A percentile compares a stretch with the other conserved stretches of the same genome.
Evolutionary conservation across 2,329 filamentous ascomycete genomes (phyloP).

Genomic region (Orbilia javanica): DNA sequence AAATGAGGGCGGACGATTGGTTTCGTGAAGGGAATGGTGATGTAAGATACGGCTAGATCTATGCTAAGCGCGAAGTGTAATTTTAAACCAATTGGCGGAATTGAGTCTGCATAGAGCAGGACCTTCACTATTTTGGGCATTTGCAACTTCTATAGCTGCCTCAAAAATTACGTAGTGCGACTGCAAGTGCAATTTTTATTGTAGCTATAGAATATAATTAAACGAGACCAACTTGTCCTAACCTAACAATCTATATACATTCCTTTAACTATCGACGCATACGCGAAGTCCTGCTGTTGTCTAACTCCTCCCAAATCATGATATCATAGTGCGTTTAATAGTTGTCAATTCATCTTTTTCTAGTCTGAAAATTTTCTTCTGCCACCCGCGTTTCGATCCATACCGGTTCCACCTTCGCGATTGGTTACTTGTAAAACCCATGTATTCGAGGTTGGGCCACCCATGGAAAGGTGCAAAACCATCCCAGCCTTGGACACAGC

Average conservation of each 20-base stretch:
- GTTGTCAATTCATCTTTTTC: not conserved
- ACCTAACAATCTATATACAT: not conserved
- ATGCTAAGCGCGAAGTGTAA: not conserved
- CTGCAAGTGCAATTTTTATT: no score
- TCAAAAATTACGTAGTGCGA: no score
- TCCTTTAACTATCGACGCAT: not conserved
- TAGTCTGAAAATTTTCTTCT: conserved; percentile 1
- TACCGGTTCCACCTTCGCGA: not conserved
- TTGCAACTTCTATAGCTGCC: not conserved
- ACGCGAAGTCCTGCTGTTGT: conserved; percentile 1
- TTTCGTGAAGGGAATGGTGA: conserved; percentile 72
- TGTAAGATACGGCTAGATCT: conserved; percentile 71
- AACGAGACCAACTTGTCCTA: no score
- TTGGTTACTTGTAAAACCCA: conserved; percentile 13
- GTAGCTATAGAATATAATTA: no score
- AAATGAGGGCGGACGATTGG: conserved; percentile 74
- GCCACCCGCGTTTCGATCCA: not conserved
- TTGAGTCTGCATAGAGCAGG: not conserved
- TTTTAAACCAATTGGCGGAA: not conserved
- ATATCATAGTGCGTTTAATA: not conserved
- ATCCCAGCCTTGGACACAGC: not conserved
- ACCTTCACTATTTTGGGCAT: not conserved
- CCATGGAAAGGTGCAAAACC: not conserved
- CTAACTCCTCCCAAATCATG: not conserved
- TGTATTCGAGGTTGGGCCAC: conserved; percentile 7